Base-by-base conservation (phyloP, 1,139 yeast species). In the Magnusiomyces suaveolens region DNA sequence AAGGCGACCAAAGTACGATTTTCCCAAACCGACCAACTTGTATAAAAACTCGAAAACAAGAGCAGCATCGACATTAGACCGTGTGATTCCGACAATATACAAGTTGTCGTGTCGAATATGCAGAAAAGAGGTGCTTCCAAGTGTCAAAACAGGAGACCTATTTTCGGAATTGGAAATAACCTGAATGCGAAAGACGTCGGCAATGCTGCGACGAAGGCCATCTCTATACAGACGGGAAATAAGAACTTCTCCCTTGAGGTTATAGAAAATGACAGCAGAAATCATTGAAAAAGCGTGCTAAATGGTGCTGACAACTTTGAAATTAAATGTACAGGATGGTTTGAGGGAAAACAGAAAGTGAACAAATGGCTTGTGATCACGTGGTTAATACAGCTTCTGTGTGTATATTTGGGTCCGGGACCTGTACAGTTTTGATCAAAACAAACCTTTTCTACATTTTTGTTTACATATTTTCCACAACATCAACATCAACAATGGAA, bases 101-200 rank as follows among this genome's bases (percentile, higher is more conserved):
- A 92, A 64, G 56, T 77, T 75, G 18, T 83, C 84, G 54, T 83
- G 79, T 60, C 81, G 79, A 51, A 87, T 83, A 65, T 89, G 90
- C 50, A 89, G 76, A 66, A 90, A 92, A 0, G 96, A 85, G 0
- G 97, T 92, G 0, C 96, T 87, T 1, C 98, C 98, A 46, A 92
- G 71, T 0, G 97, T 92, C 54, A 90, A 72, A 4, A 92, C 83
- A 0, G 98, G 98, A 1, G 95, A 84, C 59, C 86, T 76, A 33
- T 75, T 73, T 54, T 79, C 82, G 8, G 76, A 69, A 59, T 78
- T 79, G 53, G 87, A 76, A 51, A 90, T 87, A 43, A 89, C 95
- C 66, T 92, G 96, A 59, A 90, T 84, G 39, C 96, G 79, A 66
- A 92, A 92, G 48, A 89, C 88, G 62, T 90, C 97, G n/a, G 94